phyloP scores from a whole-genome alignment of 768 basidiomycete species.

The Boletus vermiculosoides region DNA sequence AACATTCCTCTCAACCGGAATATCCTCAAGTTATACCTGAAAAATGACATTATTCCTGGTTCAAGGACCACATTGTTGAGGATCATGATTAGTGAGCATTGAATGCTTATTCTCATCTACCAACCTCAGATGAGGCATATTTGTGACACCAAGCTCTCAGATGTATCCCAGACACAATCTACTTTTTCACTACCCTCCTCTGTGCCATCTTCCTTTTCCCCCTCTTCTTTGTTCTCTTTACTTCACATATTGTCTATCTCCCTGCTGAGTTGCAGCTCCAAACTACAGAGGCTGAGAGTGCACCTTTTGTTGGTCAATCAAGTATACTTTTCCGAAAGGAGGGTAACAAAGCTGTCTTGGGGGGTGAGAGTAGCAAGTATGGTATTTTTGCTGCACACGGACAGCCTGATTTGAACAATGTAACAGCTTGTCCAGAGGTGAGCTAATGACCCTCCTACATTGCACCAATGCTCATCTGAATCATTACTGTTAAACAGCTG shows the following conservation, averaged over 20 bases:
- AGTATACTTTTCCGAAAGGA: conserved; percentile 57
- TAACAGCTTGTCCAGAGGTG: conserved; percentile 10
- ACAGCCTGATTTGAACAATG: conserved; percentile 9
- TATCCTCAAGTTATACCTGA: too few species aligned
- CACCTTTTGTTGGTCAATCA: conserved; percentile 36
- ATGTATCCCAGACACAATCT: conserved; percentile 40
- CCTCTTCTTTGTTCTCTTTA: conserved; percentile 57
- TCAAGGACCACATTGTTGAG: too few species aligned
- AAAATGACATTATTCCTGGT: too few species aligned
- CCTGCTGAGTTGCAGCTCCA: conserved; percentile 21
- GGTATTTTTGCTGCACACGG: conserved; percentile 58
- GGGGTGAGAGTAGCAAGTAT: conserved; percentile 55
- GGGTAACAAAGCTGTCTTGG: conserved; percentile 34
- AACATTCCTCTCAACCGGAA: too few species aligned
- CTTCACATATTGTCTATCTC: conserved; percentile 65
- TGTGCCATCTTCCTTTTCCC: conserved; percentile 62
- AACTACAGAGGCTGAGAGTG: conserved; percentile 18
- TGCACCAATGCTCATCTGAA: neutral
- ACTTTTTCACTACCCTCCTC: conserved; percentile 57
- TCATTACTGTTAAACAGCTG: too few species aligned
- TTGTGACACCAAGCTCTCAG: conserved; percentile 23
- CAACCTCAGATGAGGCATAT: conserved; percentile 16
- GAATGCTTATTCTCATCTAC: neutral
- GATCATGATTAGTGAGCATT: too few species aligned
- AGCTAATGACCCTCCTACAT: neutral